Evolutionary conservation across 2,329 filamentous ascomycete genomes (phyloP).

Genomic region (Ampelomyces quisqualis): DNA sequence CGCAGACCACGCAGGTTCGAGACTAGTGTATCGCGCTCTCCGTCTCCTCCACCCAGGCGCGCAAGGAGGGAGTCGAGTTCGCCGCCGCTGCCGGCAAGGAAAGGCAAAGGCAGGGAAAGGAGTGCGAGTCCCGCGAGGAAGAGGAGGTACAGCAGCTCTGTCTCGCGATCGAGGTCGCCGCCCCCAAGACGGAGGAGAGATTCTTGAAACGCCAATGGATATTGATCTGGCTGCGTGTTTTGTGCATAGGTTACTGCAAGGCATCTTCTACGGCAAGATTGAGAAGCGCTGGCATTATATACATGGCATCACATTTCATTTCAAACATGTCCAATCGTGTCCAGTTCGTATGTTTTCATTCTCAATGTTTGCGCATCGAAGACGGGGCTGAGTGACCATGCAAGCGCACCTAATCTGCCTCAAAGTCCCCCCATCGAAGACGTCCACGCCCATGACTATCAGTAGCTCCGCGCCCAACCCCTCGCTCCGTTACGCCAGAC

Average conservation of each 20-base stretch:
- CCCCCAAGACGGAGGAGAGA: slow-evolving; percentile 18
- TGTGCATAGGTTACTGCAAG: not conserved
- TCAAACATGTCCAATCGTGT: too few relatives aligned
- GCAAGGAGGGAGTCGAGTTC: slow-evolving; percentile 7
- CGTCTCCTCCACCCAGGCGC: slow-evolving; percentile 19
- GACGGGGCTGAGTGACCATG: too few relatives aligned
- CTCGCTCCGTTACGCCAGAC: not conserved
- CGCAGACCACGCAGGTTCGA: slow-evolving; percentile 2
- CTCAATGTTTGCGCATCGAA: too few relatives aligned
- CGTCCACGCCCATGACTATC: not conserved
- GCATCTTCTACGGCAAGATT: not conserved
- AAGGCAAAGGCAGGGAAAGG: slow-evolving; percentile 11
- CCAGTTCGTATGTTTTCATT: too few relatives aligned
- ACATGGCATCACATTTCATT: slow-evolving; percentile 1
- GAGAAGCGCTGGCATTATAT: slow-evolving; percentile 1
- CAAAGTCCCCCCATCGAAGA: not conserved
- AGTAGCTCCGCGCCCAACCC: not conserved
- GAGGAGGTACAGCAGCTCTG: slow-evolving; percentile 10
- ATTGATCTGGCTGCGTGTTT: not conserved
- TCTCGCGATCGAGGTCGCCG: slow-evolving; percentile 12
- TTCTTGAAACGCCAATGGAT: slow-evolving; percentile 1
- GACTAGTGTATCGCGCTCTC: too few relatives aligned
- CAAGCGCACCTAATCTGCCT: too few relatives aligned
- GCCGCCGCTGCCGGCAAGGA: slow-evolving; percentile 11
- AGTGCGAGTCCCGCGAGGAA: slow-evolving; percentile 5